Evolutionary conservation across 331 rosid genomes (phyloP), one percentile per base, ranked within the genome.

Genomic region (Quercus lobata): DNA sequence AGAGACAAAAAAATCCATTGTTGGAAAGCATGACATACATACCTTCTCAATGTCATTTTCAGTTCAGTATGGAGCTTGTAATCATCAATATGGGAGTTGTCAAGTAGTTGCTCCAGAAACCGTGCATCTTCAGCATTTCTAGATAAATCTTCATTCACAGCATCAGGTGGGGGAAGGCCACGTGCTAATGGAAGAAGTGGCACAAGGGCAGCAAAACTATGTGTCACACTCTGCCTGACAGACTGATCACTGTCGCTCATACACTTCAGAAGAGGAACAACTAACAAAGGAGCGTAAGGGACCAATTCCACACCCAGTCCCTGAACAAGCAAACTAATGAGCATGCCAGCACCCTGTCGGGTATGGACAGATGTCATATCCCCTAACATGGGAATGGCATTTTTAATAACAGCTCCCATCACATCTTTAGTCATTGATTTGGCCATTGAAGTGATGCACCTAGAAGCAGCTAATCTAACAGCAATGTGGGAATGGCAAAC

Each of bases 181-280:
- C 97, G 91, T 4, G 99, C 97, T 73, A 96, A 83, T 82, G 99
- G 99, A 87, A 96, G 98, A 82, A 96, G 87, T 70, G 99, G 99
- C 76, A 96, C 99, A 83, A 96, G 98, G 57, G 99, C 93, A 71
- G 99, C 99, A 93, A 96, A 96, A 90, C 99, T 93, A 86, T 84
- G 99, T 58, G 99, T 96, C 82, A 96, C 99, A 85, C 97, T 90
- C 88, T 88, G 90, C 84, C 99, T 96, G 77, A 96, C 99, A 70
- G 96, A 96, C 75, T 90, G 97, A 87, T 96, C 97, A 76, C 92
- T 88, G 57, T 96, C 99, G 77, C 99, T 90, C 99, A 96, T 96
- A 80, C 99, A 96, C 89, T 91, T 85, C 57, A 96, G 81, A 82
- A 96, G 99, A 57, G 99, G 99, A 81, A 96, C 99, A 34, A 96